These are phyloP conservation scores for Papiliotrema fonsecae DNA, from an alignment of 1,284 basidiomycete species.

Conservation along the genomic window DNA sequence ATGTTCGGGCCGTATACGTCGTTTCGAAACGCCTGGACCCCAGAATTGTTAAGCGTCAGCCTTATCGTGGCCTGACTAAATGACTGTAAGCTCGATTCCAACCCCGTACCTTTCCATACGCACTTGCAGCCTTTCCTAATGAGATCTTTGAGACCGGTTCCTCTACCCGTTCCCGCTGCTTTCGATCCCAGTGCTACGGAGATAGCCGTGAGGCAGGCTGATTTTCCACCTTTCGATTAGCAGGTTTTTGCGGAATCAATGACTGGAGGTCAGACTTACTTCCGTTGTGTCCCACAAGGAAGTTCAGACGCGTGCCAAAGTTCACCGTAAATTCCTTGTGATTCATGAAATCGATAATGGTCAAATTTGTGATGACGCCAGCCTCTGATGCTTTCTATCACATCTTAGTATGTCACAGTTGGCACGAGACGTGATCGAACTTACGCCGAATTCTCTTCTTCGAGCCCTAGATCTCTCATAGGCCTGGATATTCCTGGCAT, in stretches of 20 bases:
- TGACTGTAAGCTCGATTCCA: too few relatives aligned
- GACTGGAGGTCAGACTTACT: conserved; percentile 27
- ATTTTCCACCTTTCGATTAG: conserved; percentile 73
- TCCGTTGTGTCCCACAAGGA: conserved; percentile 80
- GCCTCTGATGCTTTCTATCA: conserved; percentile 75
- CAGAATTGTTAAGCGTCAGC: conserved; percentile 78
- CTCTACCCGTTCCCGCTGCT: conserved; percentile 80
- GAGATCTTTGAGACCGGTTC: conserved; percentile 78
- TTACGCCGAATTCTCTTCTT: too few relatives aligned
- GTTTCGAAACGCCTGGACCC: conserved; percentile 79
- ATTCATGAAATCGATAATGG: conserved; percentile 95
- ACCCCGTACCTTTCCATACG: conserved; percentile 41
- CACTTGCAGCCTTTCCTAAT: conserved; percentile 80
- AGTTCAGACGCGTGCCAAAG: conserved; percentile 89
- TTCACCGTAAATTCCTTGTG: conserved; percentile 76
- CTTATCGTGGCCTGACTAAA: conserved; percentile 68
- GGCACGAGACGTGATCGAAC: too few relatives aligned
- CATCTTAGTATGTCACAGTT: too few relatives aligned
- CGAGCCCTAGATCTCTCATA: too few relatives aligned
- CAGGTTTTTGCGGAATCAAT: neutral
- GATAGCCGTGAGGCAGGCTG: conserved; percentile 87
- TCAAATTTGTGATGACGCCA: conserved; percentile 80
- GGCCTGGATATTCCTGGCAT: too few relatives aligned
- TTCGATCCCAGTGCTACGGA: conserved; percentile 92
- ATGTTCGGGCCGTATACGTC: conserved; percentile 80